These are phyloP conservation scores for Psilocybe azurescens DNA, from an alignment of 768 basidiomycete genomes.

Conservation along the genomic window DNA sequence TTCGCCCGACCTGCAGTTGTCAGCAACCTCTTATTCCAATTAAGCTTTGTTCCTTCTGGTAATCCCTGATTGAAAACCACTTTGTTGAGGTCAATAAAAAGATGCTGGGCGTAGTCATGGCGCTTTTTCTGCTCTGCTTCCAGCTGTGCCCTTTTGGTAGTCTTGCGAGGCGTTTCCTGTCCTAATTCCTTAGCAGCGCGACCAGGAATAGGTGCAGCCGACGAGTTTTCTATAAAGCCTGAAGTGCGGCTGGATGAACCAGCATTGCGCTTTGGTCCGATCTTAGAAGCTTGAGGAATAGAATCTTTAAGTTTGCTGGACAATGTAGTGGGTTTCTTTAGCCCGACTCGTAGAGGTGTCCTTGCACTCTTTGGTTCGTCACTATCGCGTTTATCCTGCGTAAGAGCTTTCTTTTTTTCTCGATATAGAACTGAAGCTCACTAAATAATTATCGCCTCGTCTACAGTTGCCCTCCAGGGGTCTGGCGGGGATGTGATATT, in stretches of 20 bases:
- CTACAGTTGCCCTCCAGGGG: slow-evolving; percentile 22
- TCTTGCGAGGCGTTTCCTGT: slow-evolving; percentile 25
- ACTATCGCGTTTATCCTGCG: slow-evolving; percentile 20
- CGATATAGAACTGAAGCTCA: slow-evolving; percentile 18
- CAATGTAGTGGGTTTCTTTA: neutral
- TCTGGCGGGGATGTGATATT: neutral
- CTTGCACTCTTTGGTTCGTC: slow-evolving; percentile 56
- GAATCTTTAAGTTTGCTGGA: neutral
- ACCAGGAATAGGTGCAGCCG: neutral
- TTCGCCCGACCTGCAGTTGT: slow-evolving; percentile 76
- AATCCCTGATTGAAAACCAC: slow-evolving; percentile 59
- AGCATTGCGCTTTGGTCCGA: neutral
- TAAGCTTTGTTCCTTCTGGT: slow-evolving; percentile 58
- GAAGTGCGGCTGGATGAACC: neutral
- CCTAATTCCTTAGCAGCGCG: slow-evolving; percentile 9
- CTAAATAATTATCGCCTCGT: slow-evolving; percentile 38
- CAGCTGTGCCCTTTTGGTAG: slow-evolving; percentile 45
- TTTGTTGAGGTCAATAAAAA: slow-evolving; percentile 68
- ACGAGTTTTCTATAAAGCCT: neutral
- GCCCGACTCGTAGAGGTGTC: slow-evolving; percentile 43
- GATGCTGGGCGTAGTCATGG: slow-evolving; percentile 55
- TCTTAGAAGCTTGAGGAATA: neutral
- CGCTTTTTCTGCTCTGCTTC: slow-evolving; percentile 49
- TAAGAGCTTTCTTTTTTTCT: neutral
- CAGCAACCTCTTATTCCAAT: slow-evolving; percentile 69